Base-by-base conservation (phyloP, 1,139 yeast species). In the Kodamaea sp. region DNA sequence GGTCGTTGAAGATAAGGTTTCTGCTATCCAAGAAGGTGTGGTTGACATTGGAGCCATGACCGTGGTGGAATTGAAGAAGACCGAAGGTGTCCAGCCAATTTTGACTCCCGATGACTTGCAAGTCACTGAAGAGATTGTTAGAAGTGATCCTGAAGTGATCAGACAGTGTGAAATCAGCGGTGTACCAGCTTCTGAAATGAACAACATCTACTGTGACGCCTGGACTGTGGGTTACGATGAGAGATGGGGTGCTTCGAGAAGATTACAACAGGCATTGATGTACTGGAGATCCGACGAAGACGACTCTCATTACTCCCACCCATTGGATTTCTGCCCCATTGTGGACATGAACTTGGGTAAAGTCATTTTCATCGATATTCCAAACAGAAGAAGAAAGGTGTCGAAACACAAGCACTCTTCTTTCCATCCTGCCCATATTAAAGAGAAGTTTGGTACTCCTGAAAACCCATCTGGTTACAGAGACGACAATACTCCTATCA, bases 161-260 rank as follows among this genome's bases (percentile, higher is more conserved):
- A 79, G 76, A 58, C 90, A 84, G 63, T 82, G 90, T 68, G 76
- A 67, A 34, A 55, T 82, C 40, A 76, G 83, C 28, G 92, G 92
- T 35, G 61, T 83, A 46, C 82, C 87, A 37, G 73, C 70, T 26
- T 61, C 60, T 32, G 83, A 82, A 28, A 83, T 84, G 86, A 68
- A 76, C 59, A 76, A 79, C 50, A 75, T 82, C 37, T 83, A 81
- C 69, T 83, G 92, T 66, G 94, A 84, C 54, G 90, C 83, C 49
- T 84, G 83, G 96, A 82, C 92, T 31, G 82, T 84, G 54, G 92
- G 92, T 39, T 83, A 79, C 55, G 94, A 84, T 56, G 92, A 83
- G 61, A 75, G 92, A 63, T 83, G 89, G 80, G 94, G 89, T 29
- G 76, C 83, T 32, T 70, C 80, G 32, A 80, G 80, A 54, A 73